phyloP scores from a whole-genome alignment of 2,329 filamentous ascomycete genomes.

The Ophiocordyceps polyrhachis-furcata region DNA sequence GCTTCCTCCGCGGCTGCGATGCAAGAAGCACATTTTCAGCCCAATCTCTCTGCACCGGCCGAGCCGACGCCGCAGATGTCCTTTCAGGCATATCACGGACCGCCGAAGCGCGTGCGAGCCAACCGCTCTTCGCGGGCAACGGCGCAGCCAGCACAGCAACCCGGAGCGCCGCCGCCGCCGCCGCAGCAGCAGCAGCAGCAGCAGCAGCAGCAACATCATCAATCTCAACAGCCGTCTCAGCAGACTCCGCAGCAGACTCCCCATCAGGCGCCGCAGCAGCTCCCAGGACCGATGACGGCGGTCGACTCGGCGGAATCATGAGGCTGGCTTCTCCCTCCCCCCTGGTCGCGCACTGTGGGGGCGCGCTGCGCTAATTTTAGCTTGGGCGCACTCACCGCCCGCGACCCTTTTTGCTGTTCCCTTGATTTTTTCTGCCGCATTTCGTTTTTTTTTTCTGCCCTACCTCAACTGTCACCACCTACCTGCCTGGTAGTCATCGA shows the following conservation, averaged over 20 bases:
- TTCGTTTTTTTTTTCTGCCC: too few relatives aligned
- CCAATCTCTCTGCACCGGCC: slow-evolving; percentile 7
- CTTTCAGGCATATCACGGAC: slow-evolving; percentile 12
- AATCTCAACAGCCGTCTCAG: background rate
- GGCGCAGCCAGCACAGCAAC: background rate
- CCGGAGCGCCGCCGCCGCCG: background rate
- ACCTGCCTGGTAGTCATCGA: too few relatives aligned
- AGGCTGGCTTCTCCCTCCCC: background rate
- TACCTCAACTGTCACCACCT: too few relatives aligned
- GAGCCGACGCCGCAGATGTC: background rate
- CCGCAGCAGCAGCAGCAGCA: slow-evolving; percentile 2
- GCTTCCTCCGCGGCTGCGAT: slow-evolving; percentile 6
- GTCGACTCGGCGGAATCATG: background rate
- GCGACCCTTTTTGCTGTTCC: slow-evolving; percentile 1
- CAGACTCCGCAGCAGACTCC: background rate
- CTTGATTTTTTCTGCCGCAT: background rate
- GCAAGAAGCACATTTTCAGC: slow-evolving; percentile 11
- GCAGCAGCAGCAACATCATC: background rate
- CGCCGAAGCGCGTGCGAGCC: slow-evolving; percentile 13
- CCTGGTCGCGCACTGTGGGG: background rate
- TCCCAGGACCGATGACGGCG: background rate
- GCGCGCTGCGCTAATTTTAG: background rate
- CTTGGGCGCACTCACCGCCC: slow-evolving; percentile 7
- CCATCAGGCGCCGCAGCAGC: background rate
- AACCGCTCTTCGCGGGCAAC: slow-evolving; percentile 2